These are phyloP conservation scores for Microsporum ferrugineum DNA, from an alignment of 2,329 filamentous ascomycete species.

Conservation along the genomic window DNA sequence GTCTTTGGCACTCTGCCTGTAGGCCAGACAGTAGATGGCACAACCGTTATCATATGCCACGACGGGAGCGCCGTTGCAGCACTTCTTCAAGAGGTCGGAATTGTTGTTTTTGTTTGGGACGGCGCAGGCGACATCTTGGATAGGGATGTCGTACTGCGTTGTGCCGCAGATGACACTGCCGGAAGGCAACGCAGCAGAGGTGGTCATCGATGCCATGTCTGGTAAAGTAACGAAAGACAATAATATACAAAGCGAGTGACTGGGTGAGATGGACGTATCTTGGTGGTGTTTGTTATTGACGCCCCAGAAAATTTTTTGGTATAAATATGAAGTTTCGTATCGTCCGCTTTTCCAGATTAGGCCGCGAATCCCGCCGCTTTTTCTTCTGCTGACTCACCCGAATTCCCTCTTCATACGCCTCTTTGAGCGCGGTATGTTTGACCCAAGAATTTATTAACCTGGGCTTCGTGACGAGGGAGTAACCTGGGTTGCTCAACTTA, in stretches of 20 bases:
- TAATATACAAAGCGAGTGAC: neutral
- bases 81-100: constrained; percentile 13
- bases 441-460: no score
- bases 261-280: neutral
- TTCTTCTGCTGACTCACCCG: no score
- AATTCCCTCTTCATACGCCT: no score
- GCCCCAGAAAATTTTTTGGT: neutral
- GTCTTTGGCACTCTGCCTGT: constrained; percentile 18
- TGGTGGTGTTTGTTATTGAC: neutral
- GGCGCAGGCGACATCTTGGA: constrained; percentile 19
- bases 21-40: constrained; percentile 17
- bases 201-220: constrained; percentile 12
- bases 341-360: no score
- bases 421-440: no score
- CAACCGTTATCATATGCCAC: constrained; percentile 17
- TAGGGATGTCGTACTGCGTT: constrained; percentile 19
- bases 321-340: no score
- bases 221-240: constrained; percentile 3
- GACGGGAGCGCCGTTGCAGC: constrained; percentile 16
- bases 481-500: no score
- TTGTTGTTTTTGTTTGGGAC: constrained; percentile 18
- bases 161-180: constrained; percentile 8
- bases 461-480: no score
- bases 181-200: constrained; percentile 6
- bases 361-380: no score